These are phyloP conservation scores for Thraustochytrium sp. DNA, from an alignment of 352 stramenopile genomes.

Conservation along the genomic window DNA sequence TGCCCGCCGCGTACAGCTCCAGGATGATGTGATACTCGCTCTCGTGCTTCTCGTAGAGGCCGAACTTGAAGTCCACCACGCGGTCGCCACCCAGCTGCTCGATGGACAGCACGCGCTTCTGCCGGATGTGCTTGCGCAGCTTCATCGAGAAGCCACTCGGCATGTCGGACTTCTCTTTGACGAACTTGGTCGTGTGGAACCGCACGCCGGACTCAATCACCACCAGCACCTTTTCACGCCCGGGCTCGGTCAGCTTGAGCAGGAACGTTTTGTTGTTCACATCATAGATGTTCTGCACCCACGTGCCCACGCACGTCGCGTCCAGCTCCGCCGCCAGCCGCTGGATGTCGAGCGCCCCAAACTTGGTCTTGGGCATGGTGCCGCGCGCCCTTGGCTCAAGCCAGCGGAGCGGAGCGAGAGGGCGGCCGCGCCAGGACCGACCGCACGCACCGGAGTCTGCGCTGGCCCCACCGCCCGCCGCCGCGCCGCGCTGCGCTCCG, in stretches of 20 bases:
- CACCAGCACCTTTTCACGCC: conserved; percentile 82
- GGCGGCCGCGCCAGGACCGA: too few species aligned
- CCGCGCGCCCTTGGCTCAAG: too few species aligned
- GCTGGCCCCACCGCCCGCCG: too few species aligned
- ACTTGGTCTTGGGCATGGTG: conserved; percentile 42
- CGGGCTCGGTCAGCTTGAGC: conserved; percentile 80
- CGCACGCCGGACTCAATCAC: conserved; percentile 90
- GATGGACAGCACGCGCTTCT: conserved; percentile 83
- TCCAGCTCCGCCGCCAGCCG: conserved; percentile 33
- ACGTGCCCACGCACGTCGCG: conserved; percentile 61
- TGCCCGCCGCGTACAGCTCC: conserved; percentile 92
- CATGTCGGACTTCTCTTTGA: conserved; percentile 61
- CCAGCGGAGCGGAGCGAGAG: too few species aligned
- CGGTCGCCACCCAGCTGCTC: conserved; percentile 87
- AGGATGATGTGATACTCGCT: conserved; percentile 86
- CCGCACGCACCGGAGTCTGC: too few species aligned
- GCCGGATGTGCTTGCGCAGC: conserved; percentile 90
- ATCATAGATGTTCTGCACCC: conserved; percentile 95
- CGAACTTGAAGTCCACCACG: conserved; percentile 93
- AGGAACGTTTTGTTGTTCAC: conserved; percentile 80
- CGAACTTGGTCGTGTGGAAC: conserved; percentile 89
- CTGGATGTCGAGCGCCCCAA: conserved; percentile 38
- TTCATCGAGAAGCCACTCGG: conserved; percentile 95
- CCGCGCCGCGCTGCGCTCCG: too few species aligned
- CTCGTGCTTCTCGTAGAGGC: conserved; percentile 61